A percentile compares a stretch with the other conserved stretches of the same genome.
phyloP scores from a whole-genome alignment of 75 land plant genomes.

The Pseudotsuga menziesii region DNA sequence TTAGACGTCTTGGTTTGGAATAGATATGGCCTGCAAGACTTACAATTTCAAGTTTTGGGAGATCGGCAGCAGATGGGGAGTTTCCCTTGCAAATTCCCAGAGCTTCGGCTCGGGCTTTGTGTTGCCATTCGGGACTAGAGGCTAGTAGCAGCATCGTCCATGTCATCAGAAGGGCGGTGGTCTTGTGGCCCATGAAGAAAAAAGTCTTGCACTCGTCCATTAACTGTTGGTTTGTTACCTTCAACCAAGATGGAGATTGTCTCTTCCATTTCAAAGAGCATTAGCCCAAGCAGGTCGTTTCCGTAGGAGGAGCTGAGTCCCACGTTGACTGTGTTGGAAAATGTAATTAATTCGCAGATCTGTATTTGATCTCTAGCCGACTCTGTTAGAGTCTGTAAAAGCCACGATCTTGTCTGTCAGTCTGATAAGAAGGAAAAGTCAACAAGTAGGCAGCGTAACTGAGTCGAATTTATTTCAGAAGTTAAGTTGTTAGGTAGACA shows the following conservation, averaged over 20 bases:
- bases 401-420: no score
- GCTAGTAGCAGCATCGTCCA: constrained; percentile 91
- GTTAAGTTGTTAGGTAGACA: no score
- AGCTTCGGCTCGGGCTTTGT: constrained; percentile 65
- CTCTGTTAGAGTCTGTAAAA: no score
- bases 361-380: no score
- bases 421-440: no score
- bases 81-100: constrained; percentile 28
- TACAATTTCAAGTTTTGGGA: constrained; percentile 68
- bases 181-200: constrained; percentile 95
- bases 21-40: background rate
- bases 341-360: no score
- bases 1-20: background rate
- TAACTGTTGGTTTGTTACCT: constrained; percentile 34
- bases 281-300: constrained; percentile 72
- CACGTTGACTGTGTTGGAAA: constrained; percentile 31
- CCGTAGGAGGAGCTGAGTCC: constrained; percentile 48
- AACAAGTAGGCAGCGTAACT: no score
- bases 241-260: background rate
- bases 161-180: constrained; percentile 66
- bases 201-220: constrained; percentile 96
- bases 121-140: constrained; percentile 82
- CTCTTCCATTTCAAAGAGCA: constrained; percentile 41
- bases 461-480: no score
- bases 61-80: constrained; percentile 44